Conservation (phyloP, 192 early-diverging fungal species). For the Backusella westeae region DNA sequence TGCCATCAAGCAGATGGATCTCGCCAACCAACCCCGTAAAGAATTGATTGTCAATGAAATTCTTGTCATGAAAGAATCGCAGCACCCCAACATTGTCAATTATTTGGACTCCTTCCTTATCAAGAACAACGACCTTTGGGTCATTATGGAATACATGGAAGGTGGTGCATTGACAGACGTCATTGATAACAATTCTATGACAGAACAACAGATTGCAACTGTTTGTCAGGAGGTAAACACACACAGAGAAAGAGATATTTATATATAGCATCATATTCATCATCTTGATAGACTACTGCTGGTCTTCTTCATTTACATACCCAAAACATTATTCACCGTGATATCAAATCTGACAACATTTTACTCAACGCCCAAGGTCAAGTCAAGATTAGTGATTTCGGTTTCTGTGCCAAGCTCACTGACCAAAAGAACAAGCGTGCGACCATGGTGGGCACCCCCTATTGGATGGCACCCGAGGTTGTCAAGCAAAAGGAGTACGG, state of each 20-base stretch:
- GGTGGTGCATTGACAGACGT: conserved; percentile 98
- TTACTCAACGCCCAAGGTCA: conserved; percentile 75
- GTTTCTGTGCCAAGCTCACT: conserved; percentile 90
- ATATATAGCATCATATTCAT: no score
- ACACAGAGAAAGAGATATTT: background rate
- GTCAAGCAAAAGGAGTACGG: conserved; percentile 81
- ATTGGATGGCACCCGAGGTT: conserved; percentile 88
- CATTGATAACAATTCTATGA: conserved; percentile 92
- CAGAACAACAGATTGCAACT: conserved; percentile 92
- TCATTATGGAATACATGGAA: conserved; percentile 99
- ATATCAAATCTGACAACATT: conserved; percentile 90
- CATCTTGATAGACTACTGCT: conserved; percentile 56
- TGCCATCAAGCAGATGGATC: conserved; percentile 94
- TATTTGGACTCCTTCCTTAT: conserved; percentile 93
- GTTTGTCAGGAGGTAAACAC: conserved; percentile 82
- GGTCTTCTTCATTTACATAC: conserved; percentile 81
- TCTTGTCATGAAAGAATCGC: conserved; percentile 90
- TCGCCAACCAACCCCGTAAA: conserved; percentile 82
- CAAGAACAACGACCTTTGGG: conserved; percentile 87
- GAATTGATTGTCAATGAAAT: conserved; percentile 94
- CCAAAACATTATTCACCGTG: conserved; percentile 85
- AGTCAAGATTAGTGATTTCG: conserved; percentile 94
- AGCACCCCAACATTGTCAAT: conserved; percentile 97
- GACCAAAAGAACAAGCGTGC: conserved; percentile 83
- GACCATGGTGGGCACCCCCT: conserved; percentile 88